Conservation (phyloP, 176 grass and related monocot genomes). For the Phoenix dactylifera region DNA sequence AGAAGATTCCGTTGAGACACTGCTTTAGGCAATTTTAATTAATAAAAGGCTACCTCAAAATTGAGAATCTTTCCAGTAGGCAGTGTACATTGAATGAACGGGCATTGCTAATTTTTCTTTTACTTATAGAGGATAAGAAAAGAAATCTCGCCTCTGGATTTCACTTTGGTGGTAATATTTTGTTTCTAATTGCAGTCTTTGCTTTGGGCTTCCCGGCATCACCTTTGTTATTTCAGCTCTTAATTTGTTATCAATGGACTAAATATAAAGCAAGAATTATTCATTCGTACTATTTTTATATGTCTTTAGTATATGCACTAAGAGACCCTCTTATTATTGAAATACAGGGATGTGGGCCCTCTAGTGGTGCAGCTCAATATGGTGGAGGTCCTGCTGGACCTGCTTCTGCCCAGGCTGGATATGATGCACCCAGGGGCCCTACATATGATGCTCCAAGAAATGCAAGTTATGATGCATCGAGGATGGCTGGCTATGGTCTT, state of each 20-base stretch:
- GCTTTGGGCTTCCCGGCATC: too few relatives aligned
- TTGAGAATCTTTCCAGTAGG: too few relatives aligned
- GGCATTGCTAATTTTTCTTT: too few relatives aligned
- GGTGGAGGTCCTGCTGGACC: conserved; percentile 35
- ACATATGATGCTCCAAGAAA: conserved; percentile 36
- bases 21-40: too few relatives aligned
- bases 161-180: too few relatives aligned
- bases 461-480: conserved; percentile 27
- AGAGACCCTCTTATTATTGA: conserved; percentile 11
- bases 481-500: conserved; percentile 36
- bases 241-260: not conserved
- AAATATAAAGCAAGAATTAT: not conserved
- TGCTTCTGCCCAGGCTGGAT: conserved; percentile 24
- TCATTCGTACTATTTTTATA: not conserved
- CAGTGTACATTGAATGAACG: too few relatives aligned
- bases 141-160: too few relatives aligned
- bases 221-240: too few relatives aligned
- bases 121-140: too few relatives aligned
- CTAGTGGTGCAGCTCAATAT: conserved; percentile 29
- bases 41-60: too few relatives aligned
- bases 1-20: too few relatives aligned
- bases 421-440: conserved; percentile 38
- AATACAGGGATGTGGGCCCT: conserved; percentile 35
- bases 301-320: not conserved
- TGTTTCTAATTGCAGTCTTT: too few relatives aligned